A percentile compares a stretch with the other conserved stretches of the same genome.
Conservation (phyloP, 2,329 filamentous ascomycete species). For the Pezizomycotina sp. region DNA sequence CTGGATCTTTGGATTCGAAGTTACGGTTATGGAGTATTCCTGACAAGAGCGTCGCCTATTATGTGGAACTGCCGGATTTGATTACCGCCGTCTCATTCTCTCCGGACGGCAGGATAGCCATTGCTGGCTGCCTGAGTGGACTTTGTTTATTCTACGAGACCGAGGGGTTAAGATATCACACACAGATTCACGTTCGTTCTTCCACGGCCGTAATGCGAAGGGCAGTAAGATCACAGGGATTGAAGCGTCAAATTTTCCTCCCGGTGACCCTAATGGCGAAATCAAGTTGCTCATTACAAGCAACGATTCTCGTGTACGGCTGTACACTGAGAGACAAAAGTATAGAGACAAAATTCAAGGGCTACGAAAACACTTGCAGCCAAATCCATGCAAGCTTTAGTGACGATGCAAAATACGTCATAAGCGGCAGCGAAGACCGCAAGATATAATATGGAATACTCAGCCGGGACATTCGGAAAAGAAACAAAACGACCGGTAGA, state of each 20-base stretch:
- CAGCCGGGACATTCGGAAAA: conserved; percentile 43
- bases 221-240: conserved; percentile 97
- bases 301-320: conserved; percentile 78
- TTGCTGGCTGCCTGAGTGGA: conserved; percentile 74
- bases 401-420: conserved; percentile 69
- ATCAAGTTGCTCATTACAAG: conserved; percentile 79
- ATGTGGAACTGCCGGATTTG: conserved; percentile 60
- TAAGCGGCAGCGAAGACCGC: conserved; percentile 83
- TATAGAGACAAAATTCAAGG: conserved; percentile 77
- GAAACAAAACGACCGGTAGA: conserved; percentile 66
- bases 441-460: conserved; percentile 85
- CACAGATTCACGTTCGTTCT: conserved; percentile 84
- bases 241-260: conserved; percentile 49
- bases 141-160: conserved; percentile 85
- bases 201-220: conserved; percentile 86
- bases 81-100: conserved; percentile 90
- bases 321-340: conserved; percentile 79
- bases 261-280: conserved; percentile 43
- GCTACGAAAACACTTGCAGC: conserved; percentile 74
- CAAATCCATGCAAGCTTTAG: conserved; percentile 84
- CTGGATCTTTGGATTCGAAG: conserved; percentile 77
- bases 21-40: conserved; percentile 91
- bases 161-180: conserved; percentile 66
- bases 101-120: conserved; percentile 74
- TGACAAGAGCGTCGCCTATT: conserved; percentile 80